Evolutionary conservation across 1,284 basidiomycete genomes (phyloP), one percentile per base, ranked within the genome.

Genomic region (Sphaerobolus stellatus): DNA sequence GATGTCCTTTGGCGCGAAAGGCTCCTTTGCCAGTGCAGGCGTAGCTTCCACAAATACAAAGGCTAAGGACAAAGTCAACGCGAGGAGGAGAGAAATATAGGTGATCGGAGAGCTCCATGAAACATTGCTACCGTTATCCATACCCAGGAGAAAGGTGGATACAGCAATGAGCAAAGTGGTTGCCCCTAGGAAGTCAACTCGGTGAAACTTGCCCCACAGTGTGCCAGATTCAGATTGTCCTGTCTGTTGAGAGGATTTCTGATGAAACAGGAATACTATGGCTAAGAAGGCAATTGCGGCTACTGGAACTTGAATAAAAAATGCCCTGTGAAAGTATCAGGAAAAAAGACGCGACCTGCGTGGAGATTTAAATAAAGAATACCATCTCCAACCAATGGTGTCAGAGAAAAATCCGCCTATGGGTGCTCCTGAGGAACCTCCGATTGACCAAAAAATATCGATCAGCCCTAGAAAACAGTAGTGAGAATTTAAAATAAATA

Each of bases 371-470:
- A 48, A 7, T 28, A 36, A n/a, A 5, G 4, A 14, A 24, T 56
- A 79, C 82, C 82, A 84, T 64, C 82, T 68, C 83, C 83, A 86
- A 16, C 82, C 82, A 47, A 83, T 78, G 3, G 69, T 79, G 60
- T 84, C 83, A 3, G 79, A 73, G 5, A 86, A 68, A 49, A 80
- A 73, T 5, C 83, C 82, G 22, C 83, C 82, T 0, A 84, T 63
- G 1, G 82, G 82, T 8, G 82, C 82, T 11, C 83, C 83, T 0
- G 72, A 68, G 1, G 77, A 75, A 45, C 79, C 78, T 8, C 83
- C 82, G 14, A 72, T 68, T 0, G 82, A 77, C 54, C 74, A 84
- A 5, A 83, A 73, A 36, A 84, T 76, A 59, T 83, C 84, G 1
- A 81, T 65, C 9, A 85, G 62, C 1, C 80, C 79, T 80, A 27